phyloP scores from a whole-genome alignment of 768 basidiomycete species.

The Lentinula boryana region DNA sequence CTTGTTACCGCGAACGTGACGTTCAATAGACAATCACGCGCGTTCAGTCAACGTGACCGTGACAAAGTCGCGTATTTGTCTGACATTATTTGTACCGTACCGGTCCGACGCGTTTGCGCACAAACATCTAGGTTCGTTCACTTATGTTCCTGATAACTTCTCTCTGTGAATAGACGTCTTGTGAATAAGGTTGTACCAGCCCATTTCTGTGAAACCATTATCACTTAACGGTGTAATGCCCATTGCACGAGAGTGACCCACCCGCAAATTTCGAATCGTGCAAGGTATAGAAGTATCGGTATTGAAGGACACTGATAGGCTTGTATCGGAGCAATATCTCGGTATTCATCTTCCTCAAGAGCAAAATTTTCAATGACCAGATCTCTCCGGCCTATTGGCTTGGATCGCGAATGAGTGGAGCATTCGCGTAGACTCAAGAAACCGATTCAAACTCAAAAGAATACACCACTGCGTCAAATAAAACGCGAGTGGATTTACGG shows the following conservation, averaged over 20 bases:
- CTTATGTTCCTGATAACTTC: too few species aligned
- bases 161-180: too few species aligned
- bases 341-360: too few species aligned
- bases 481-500: neutral
- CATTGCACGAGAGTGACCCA: too few species aligned
- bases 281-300: too few species aligned
- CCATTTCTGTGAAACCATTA: too few species aligned
- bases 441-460: neutral
- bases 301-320: too few species aligned
- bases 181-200: too few species aligned
- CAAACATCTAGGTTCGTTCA: too few species aligned
- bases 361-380: neutral
- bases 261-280: too few species aligned
- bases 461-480: neutral
- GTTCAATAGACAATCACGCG: neutral
- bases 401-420: neutral
- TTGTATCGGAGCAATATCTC: too few species aligned
- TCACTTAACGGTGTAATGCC: too few species aligned
- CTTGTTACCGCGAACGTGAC: neutral
- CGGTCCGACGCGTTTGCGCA: neutral
- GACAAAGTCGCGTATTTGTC: conserved; percentile 1
- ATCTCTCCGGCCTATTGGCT: neutral
- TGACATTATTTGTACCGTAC: neutral
- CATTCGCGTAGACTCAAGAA: neutral
- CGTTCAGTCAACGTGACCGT: neutral